Evolutionary conservation across 805 yeast species (phyloP).

Genomic region (Lipomyces mesembrius): DNA sequence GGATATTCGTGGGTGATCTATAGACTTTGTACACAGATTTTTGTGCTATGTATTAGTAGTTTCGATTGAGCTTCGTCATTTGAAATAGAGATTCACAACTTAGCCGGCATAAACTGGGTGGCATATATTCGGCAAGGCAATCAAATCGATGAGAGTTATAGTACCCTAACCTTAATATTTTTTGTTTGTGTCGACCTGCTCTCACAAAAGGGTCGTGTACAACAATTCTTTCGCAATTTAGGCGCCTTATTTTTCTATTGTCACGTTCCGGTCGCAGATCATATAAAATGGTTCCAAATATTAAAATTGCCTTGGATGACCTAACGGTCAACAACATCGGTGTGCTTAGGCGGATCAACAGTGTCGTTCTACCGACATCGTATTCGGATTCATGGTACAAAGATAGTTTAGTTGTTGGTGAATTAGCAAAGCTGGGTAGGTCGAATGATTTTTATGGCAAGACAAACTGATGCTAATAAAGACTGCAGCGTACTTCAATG

Average conservation of each 20-base stretch:
- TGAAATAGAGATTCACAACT: no score
- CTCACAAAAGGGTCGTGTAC: no score
- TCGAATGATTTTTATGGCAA: background rate
- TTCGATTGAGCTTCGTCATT: background rate
- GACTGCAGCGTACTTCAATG: slow-evolving; percentile 62
- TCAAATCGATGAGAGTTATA: no score
- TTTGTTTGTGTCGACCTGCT: no score
- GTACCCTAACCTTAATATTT: background rate
- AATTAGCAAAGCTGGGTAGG: slow-evolving; percentile 56
- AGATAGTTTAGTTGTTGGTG: slow-evolving; percentile 54
- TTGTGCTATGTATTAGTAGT: slow-evolving; percentile 1
- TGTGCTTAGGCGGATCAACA: slow-evolving; percentile 60
- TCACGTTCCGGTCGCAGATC: background rate
- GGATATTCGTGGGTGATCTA: background rate
- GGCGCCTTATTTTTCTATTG: background rate
- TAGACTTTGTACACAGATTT: slow-evolving; percentile 3
- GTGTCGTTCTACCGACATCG: slow-evolving; percentile 55
- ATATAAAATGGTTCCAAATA: slow-evolving; percentile 13
- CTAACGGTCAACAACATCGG: slow-evolving; percentile 53
- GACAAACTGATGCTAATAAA: slow-evolving; percentile 9
- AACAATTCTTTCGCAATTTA: background rate
- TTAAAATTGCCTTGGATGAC: slow-evolving; percentile 25
- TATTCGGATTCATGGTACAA: slow-evolving; percentile 60
- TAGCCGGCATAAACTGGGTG: no score
- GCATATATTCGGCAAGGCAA: no score